phyloP scores from a whole-genome alignment of 2,329 filamentous ascomycete genomes.

The Penicillium verrucosum region DNA sequence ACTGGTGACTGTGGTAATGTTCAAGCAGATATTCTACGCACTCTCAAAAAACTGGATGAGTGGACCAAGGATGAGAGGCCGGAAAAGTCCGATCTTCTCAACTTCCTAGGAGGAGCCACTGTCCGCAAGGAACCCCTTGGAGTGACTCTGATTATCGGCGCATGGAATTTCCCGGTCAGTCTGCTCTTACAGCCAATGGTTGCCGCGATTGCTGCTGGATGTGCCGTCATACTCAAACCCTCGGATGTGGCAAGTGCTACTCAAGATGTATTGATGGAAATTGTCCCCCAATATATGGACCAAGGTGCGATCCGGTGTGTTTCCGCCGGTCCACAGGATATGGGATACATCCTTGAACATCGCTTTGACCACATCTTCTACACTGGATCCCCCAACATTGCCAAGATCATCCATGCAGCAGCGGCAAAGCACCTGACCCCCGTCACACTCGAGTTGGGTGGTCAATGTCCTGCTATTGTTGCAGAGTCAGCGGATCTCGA shows the following conservation, averaged over 20 bases:
- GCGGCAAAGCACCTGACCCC: slow-evolving; percentile 49
- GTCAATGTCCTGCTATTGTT: slow-evolving; percentile 47
- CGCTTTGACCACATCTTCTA: slow-evolving; percentile 49
- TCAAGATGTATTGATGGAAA: slow-evolving; percentile 39
- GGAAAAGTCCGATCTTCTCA: slow-evolving; percentile 26
- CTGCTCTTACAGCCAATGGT: slow-evolving; percentile 41
- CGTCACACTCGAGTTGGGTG: slow-evolving; percentile 46
- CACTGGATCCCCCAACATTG: slow-evolving; percentile 43
- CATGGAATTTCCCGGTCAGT: slow-evolving; percentile 49
- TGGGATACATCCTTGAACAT: slow-evolving; percentile 35
- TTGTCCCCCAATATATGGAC: slow-evolving; percentile 47
- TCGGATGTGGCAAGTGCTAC: slow-evolving; percentile 39
- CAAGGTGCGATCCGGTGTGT: slow-evolving; percentile 35
- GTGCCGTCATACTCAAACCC: slow-evolving; percentile 45
- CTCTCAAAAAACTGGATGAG: slow-evolving; percentile 39
- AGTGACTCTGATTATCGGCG: slow-evolving; percentile 45
- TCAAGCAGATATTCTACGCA: slow-evolving; percentile 38
- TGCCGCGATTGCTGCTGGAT: slow-evolving; percentile 46
- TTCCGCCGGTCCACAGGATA: slow-evolving; percentile 40
- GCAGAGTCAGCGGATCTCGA: slow-evolving; percentile 42
- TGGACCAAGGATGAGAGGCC: slow-evolving; percentile 40
- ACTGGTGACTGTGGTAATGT: slow-evolving; percentile 14
- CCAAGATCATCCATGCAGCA: slow-evolving; percentile 37
- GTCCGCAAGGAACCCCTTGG: slow-evolving; percentile 47
- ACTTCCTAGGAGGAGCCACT: slow-evolving; percentile 30